Evolutionary conservation across 73 alveolate genomes (phyloP).

Genomic region (Durusdinium trenchii): DNA sequence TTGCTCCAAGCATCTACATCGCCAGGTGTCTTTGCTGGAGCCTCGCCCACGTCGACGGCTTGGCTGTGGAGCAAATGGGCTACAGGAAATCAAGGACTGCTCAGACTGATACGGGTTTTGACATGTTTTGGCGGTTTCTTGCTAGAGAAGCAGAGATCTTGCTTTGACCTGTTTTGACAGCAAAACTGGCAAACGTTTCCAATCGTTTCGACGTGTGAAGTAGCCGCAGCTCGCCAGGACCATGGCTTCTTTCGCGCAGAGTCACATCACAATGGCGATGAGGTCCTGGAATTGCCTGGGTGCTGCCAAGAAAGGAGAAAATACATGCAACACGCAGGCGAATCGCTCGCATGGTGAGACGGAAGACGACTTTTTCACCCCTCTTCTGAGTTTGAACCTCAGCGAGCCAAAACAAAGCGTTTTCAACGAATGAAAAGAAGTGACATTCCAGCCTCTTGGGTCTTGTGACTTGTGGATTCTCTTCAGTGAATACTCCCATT

Average conservation of each 20-base stretch:
- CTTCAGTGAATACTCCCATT: not conserved
- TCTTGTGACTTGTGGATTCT: not conserved
- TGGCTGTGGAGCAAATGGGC: constrained; percentile 85
- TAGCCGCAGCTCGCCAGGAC: constrained; percentile 2
- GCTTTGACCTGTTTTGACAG: not conserved
- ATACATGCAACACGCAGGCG: not conserved
- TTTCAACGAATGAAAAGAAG: not conserved
- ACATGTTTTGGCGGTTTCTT: not conserved
- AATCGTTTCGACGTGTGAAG: not conserved
- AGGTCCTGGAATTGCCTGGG: not conserved
- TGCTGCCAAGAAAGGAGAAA: not conserved
- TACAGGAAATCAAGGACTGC: constrained; percentile 62
- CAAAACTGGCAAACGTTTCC: not conserved
- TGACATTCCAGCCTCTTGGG: not conserved
- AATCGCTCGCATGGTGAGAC: not conserved
- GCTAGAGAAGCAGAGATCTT: not conserved
- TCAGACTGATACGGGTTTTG: not conserved
- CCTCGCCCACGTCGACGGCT: constrained; percentile 90
- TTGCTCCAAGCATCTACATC: not conserved
- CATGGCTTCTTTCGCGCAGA: constrained; percentile 9
- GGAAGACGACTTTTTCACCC: constrained; percentile 1
- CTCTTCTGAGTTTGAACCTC: not conserved
- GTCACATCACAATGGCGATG: constrained; percentile 31
- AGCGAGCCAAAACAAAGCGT: not conserved
- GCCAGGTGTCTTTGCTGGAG: constrained; percentile 71